Conservation (phyloP, 768 basidiomycete genomes). For the Rhizopogon rudus region DNA sequence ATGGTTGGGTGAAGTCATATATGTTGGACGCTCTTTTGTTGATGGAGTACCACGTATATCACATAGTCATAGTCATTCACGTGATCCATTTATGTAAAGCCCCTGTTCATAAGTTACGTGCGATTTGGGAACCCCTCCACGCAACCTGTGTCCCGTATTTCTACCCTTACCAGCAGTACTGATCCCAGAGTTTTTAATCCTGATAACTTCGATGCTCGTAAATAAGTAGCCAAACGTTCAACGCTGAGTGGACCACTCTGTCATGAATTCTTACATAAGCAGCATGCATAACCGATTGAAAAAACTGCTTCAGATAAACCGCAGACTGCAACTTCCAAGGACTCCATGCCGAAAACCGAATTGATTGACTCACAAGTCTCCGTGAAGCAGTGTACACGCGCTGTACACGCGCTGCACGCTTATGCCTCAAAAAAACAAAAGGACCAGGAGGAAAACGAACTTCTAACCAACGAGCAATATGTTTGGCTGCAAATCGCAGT, state of each 20-base stretch:
- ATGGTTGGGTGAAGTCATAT: no score
- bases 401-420: slow-evolving; percentile 71
- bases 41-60: not conserved
- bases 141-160: no score
- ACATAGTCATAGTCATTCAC: not conserved
- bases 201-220: no score
- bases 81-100: not conserved
- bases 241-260: not conserved
- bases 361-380: slow-evolving; percentile 73
- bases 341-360: slow-evolving; percentile 40
- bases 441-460: slow-evolving; percentile 66
- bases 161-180: no score
- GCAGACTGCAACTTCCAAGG: not conserved
- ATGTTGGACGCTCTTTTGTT: no score
- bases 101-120: no score
- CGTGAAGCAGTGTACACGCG: slow-evolving; percentile 65
- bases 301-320: not conserved
- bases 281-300: no score
- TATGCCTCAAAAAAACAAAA: slow-evolving; percentile 63
- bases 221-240: not conserved
- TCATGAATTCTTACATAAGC: not conserved
- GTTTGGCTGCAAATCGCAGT: slow-evolving; percentile 88
- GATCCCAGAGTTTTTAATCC: no score
- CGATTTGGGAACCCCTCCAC: no score
- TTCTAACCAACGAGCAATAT: slow-evolving; percentile 76